phyloP scores from a whole-genome alignment of 2,329 filamentous ascomycete species.

The Lojkania enalia region DNA sequence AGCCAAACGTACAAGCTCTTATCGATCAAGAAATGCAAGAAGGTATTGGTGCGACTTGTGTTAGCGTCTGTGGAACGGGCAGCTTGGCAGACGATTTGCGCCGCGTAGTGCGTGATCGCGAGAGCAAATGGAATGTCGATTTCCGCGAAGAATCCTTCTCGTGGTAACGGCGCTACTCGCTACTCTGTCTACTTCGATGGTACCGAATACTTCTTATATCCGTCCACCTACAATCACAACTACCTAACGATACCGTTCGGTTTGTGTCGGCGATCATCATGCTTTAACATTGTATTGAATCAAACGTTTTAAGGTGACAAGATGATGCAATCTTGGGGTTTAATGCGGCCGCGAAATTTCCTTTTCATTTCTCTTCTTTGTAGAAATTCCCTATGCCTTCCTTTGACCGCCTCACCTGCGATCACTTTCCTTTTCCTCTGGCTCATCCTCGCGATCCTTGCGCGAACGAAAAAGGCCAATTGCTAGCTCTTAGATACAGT shows the following conservation, averaged over 20 bases:
- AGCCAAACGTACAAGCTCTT: conserved; percentile 80
- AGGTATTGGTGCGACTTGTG: conserved; percentile 85
- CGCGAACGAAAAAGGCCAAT: too few species aligned
- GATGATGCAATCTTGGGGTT: conserved; percentile 2
- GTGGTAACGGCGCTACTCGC: conserved; percentile 49
- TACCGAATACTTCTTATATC: not conserved
- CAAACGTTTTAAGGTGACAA: not conserved
- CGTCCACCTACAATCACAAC: conserved; percentile 1
- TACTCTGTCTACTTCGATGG: not conserved
- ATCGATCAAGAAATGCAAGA: conserved; percentile 78
- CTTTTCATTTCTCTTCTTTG: conserved; percentile 26
- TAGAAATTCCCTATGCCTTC: conserved; percentile 34
- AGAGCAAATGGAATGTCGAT: conserved; percentile 69
- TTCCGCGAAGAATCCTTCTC: conserved; percentile 80
- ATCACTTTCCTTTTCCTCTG: conserved; percentile 3
- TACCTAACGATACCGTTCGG: not conserved
- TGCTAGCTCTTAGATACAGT: conserved; percentile 2
- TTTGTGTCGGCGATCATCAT: not conserved
- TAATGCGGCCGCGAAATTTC: conserved; percentile 6
- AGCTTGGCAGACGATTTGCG: conserved; percentile 75
- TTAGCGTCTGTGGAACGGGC: conserved; percentile 78
- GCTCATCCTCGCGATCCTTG: too few species aligned
- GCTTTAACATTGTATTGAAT: not conserved
- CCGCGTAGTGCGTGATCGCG: conserved; percentile 65
- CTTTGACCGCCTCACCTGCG: conserved; percentile 12